Evolutionary conservation across 2,329 filamentous ascomycete species (phyloP).

Genomic region (Claviceps sp.): DNA sequence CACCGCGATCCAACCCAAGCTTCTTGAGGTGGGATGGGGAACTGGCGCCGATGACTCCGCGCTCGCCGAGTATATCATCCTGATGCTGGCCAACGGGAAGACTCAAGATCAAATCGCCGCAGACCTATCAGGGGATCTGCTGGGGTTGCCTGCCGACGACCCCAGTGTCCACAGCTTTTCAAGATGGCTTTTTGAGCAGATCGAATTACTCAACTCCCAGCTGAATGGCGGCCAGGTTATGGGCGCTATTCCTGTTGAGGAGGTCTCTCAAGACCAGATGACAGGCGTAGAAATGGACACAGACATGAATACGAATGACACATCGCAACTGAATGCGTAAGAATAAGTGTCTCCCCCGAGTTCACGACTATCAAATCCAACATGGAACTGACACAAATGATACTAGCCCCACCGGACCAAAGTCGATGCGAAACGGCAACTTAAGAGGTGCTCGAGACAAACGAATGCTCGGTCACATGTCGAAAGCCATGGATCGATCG

Average conservation of each 20-base stretch:
- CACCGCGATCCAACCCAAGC: conserved; percentile 72
- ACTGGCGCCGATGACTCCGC: conserved; percentile 64
- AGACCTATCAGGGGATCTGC: conserved; percentile 78
- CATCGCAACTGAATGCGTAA: conserved; percentile 44
- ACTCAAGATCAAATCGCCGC: conserved; percentile 77
- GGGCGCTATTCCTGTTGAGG: conserved; percentile 14
- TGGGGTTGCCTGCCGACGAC: conserved; percentile 72
- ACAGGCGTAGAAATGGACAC: conserved; percentile 43
- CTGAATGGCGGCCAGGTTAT: conserved; percentile 36
- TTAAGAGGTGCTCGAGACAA: conserved; percentile 53
- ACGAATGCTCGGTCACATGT: conserved; percentile 73
- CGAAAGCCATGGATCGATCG: conserved; percentile 67
- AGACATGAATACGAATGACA: conserved; percentile 53
- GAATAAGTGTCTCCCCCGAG: conserved; percentile 16
- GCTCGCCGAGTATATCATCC: conserved; percentile 87
- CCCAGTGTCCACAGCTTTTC: conserved; percentile 72
- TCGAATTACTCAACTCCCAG: conserved; percentile 52
- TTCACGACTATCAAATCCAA: neutral
- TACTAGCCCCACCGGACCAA: conserved; percentile 77
- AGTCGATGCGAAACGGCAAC: conserved; percentile 75
- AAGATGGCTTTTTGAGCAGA: conserved; percentile 85
- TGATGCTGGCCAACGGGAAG: conserved; percentile 95
- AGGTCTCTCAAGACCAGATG: conserved; percentile 21
- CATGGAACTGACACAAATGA: neutral
- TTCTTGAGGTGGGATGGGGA: conserved; percentile 87